phyloP scores from a whole-genome alignment of 2,329 filamentous ascomycete genomes.

The Pyricularia grisea region DNA sequence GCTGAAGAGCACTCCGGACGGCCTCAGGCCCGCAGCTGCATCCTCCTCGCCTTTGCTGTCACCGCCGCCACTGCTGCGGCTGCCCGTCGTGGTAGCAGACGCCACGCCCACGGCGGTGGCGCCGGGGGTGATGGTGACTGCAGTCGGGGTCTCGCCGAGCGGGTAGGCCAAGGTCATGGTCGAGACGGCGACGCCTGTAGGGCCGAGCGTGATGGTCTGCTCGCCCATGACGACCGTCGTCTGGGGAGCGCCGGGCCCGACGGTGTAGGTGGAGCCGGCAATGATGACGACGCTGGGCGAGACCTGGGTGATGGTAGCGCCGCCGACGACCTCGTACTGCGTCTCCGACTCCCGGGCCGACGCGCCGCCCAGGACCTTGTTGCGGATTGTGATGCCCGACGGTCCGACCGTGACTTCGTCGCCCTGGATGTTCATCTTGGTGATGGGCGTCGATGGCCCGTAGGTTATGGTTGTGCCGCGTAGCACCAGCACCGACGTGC shows the following conservation, averaged over 20 bases:
- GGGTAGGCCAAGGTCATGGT: constrained; percentile 35
- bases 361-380: constrained; percentile 32
- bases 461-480: constrained; percentile 33
- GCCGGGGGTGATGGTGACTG: constrained; percentile 25
- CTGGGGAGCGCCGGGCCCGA: constrained; percentile 33
- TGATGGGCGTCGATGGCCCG: constrained; percentile 22
- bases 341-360: constrained; percentile 25
- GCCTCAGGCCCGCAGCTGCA: constrained; percentile 7
- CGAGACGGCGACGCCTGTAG: constrained; percentile 36
- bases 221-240: constrained; percentile 39
- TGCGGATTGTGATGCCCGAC: constrained; percentile 28
- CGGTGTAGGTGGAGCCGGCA: constrained; percentile 37
- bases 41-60: constrained; percentile 8
- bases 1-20: constrained; percentile 4
- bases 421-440: constrained; percentile 30
- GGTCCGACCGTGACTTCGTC: constrained; percentile 42
- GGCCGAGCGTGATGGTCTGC: constrained; percentile 41
- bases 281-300: constrained; percentile 40
- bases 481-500: constrained; percentile 32
- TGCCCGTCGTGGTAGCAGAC: neutral
- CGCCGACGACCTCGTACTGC: constrained; percentile 38
- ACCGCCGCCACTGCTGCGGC: neutral
- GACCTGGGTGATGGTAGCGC: constrained; percentile 40
- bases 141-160: constrained; percentile 30
- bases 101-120: neutral